Evolutionary conservation across 768 basidiomycete genomes (phyloP).

Genomic region (Tricholoma bakamatsutake): DNA sequence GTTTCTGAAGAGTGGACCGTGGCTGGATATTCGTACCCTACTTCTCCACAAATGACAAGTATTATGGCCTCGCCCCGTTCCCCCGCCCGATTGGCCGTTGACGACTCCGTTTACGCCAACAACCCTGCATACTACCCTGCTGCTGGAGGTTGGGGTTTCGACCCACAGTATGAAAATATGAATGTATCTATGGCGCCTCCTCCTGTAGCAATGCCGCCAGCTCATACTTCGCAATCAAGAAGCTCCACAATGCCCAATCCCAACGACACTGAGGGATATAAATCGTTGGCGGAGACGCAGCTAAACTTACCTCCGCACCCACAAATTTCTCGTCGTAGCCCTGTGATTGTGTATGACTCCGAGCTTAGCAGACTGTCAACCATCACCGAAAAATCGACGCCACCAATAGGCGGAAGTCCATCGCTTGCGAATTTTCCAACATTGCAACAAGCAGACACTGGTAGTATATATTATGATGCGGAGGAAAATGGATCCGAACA

Average conservation of each 20-base stretch:
- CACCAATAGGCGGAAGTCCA: slow-evolving; percentile 7
- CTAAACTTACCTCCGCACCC: slow-evolving; percentile 8
- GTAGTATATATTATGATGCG: background rate
- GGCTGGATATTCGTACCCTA: slow-evolving; percentile 15
- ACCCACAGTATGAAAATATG: background rate
- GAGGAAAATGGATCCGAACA: background rate
- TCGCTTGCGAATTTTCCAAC: slow-evolving; percentile 11
- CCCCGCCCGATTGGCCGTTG: background rate
- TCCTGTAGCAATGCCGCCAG: background rate
- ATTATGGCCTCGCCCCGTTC: slow-evolving; percentile 1
- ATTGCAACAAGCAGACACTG: slow-evolving; percentile 4
- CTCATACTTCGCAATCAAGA: slow-evolving; percentile 5
- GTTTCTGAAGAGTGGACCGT: slow-evolving; percentile 31
- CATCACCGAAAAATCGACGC: slow-evolving; percentile 16
- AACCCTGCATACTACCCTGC: background rate
- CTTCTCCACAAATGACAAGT: slow-evolving; percentile 3
- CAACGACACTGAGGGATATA: slow-evolving; percentile 4
- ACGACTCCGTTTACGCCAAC: slow-evolving; percentile 4
- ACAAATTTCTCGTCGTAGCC: slow-evolving; percentile 3
- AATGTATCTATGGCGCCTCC: background rate
- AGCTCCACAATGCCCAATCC: slow-evolving; percentile 6
- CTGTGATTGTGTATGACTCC: slow-evolving; percentile 9
- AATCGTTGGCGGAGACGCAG: background rate
- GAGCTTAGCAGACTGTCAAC: slow-evolving; percentile 14
- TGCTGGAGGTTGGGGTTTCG: background rate